Evolutionary conservation across 169 alveolate genomes (phyloP).

Genomic region (Plasmodium vivax): DNA sequence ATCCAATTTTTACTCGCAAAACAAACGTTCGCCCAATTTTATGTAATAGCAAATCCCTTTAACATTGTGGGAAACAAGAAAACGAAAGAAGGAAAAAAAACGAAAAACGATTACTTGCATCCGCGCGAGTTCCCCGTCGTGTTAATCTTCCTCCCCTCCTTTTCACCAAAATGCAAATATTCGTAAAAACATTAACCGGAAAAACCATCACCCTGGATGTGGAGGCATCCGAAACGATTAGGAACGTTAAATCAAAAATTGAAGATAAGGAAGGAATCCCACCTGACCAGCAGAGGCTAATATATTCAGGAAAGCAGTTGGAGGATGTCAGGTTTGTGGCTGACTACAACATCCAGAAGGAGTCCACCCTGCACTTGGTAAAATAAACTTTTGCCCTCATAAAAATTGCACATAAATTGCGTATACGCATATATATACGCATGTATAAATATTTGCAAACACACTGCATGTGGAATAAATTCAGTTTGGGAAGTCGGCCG

Average conservation of each 20-base stretch:
- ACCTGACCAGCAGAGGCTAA: slow-evolving; percentile 99
- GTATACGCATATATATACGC: neutral
- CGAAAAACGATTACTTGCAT: neutral
- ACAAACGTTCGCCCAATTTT: neutral
- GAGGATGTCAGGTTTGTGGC: slow-evolving; percentile 99
- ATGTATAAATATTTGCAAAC: neutral
- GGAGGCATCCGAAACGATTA: slow-evolving; percentile 96
- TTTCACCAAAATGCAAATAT: slow-evolving; percentile 90
- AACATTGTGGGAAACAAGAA: neutral
- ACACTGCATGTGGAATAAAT: neutral
- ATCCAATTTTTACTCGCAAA: neutral
- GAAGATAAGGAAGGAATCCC: slow-evolving; percentile 99
- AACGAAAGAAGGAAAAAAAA: neutral
- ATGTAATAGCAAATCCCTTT: neutral
- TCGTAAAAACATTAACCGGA: slow-evolving; percentile 97
- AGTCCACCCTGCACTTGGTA: slow-evolving; percentile 97
- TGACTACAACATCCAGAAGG: slow-evolving; percentile 98
- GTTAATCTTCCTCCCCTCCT: neutral
- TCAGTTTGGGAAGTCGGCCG: neutral
- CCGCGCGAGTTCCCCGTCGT: neutral
- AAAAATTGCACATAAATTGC: slow-evolving; percentile 11
- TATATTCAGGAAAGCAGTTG: slow-evolving; percentile 99
- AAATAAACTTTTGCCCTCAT: neutral
- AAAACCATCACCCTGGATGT: slow-evolving; percentile 96
- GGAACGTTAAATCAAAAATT: slow-evolving; percentile 97